These are phyloP conservation scores for Hypericum perforatum DNA, from an alignment of 345 rosid genomes.

Conservation along the genomic window DNA sequence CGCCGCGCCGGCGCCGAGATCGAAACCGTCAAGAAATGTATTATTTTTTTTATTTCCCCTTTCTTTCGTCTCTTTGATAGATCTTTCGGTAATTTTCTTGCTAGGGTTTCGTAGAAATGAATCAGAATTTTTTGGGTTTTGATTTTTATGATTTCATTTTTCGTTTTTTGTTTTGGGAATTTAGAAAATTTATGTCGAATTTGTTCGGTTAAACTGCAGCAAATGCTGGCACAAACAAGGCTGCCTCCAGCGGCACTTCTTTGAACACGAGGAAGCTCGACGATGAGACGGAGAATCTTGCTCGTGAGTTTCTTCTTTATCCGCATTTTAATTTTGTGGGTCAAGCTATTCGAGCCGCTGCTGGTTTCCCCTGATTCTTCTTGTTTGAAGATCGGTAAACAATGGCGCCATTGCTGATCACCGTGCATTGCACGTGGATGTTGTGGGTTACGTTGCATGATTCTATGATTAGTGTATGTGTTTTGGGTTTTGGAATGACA, in stretches of 20 bases:
- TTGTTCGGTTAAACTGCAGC: slow-evolving; percentile 30
- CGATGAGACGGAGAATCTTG: slow-evolving; percentile 83
- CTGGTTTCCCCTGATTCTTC: too few relatives aligned
- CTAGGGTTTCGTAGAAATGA: not conserved
- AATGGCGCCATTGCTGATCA: too few relatives aligned
- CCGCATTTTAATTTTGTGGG: not conserved
- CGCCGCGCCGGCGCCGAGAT: slow-evolving; percentile 75
- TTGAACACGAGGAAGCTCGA: slow-evolving; percentile 90
- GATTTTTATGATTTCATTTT: not conserved
- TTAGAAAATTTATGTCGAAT: not conserved
- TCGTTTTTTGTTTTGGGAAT: not conserved
- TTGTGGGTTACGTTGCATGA: too few relatives aligned
- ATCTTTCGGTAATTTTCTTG: not conserved
- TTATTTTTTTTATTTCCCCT: not conserved
- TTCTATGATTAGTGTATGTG: too few relatives aligned
- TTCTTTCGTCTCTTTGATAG: not conserved
- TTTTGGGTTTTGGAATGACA: too few relatives aligned
- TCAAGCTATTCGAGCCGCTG: too few relatives aligned
- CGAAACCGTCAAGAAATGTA: slow-evolving; percentile 58
- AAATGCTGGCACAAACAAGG: slow-evolving; percentile 79
- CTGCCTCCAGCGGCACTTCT: slow-evolving; percentile 87
- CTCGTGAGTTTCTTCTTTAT: slow-evolving; percentile 49
- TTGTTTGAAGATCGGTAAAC: too few relatives aligned
- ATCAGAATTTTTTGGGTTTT: not conserved
- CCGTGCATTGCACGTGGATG: too few relatives aligned